Evolutionary conservation across 2,329 filamentous ascomycete species (phyloP), one percentile per base, ranked within the genome.

Genomic region (Fusarium anguioides): DNA sequence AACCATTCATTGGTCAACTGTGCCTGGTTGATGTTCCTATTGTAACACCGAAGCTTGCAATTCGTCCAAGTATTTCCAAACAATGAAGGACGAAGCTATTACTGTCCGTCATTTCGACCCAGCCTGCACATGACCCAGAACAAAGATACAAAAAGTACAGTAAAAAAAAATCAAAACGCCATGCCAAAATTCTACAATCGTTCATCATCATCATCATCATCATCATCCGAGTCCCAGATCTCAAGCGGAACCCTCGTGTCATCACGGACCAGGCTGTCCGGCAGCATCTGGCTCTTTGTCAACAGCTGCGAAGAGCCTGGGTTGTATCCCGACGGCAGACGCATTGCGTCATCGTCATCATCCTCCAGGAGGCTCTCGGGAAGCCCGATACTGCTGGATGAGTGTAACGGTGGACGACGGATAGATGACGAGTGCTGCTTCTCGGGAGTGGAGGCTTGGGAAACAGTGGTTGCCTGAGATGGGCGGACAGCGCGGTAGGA

Each of bases 211-310:
- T 40, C 64, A 29, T 29, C 6, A 41, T 64, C 64, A 17, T 64
- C 66, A 20, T 77, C 75, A 10, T 81, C 77, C 36, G 77, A 81
- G 61, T 80, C 79, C 75, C 74, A 79, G 29, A 80, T 77, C 57
- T 75, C 76, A 15, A 72, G 73, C 7, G 75, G 75, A 23, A 69
- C 69, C 36, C 72, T 64, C 23, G 64, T 70, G 26, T 77, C 76
- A 29, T 82, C 81, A 27, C 73, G 66, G 9, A 82, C 21, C 54
- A 83, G 74, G 58, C 81, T 83, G 40, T 83, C 81, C 4, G 85
- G 81, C 56, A 88, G 74, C 76, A 85, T 81, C 74, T 87, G 84
- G 62, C 84, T 86, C 67, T 79, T 81, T 3, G 82, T 81, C 57
- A 83, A 71, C 18, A 86, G 76, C 73, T 88, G 83, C 10, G 83